Base-by-base conservation (phyloP, 2,329 filamentous ascomycete species). In the Colletotrichum agaves region DNA sequence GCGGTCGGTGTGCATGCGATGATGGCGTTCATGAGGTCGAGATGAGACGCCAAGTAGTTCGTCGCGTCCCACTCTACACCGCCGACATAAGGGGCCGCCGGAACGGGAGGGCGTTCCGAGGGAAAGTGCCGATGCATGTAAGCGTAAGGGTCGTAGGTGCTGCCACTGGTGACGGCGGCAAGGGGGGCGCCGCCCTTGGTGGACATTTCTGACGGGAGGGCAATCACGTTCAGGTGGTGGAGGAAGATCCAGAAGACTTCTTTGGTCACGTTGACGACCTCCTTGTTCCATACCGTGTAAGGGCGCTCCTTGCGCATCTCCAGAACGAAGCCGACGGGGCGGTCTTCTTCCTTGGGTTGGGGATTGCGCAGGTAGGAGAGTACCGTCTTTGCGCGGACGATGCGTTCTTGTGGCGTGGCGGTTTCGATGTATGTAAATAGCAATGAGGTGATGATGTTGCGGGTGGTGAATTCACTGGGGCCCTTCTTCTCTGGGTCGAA, bases 201-300 rank as follows among this genome's bases (percentile, higher is more conserved):
- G 50, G 79, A 77, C 72, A 79, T 79, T 49, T 83, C 81, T 37
- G 80, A 74, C 2, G 90, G 87, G 37, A 92, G 79, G 21, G 93
- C 86, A 41, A 98, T 87, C 50, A 98, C 90, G 74, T 98, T 98
- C 65, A 97, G 84, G 73, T 97, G 92, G 79, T 98, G 95, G 61
- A 98, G 85, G 81, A 98, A 99, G 76, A 98, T 98, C 95, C 95
- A 99, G 77, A 99, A 99, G 31, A 98, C 95, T 78, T 99, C 95
- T 78, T 98, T 98, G 46, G 94, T 97, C 53, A 98, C 95, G 73
- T 92, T 94, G 67, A 91, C 90, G 17, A 95, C 89, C 80, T 99
- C 96, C 78, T 94, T 96, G 80, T 91, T 93, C 95, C 95, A 99
- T 3, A 97, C 88, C 37, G 93, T 91, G 78, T 98, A 99, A 0